phyloP scores from a whole-genome alignment of 2,329 filamentous ascomycete genomes.

The Microcyclospora pomicola region DNA sequence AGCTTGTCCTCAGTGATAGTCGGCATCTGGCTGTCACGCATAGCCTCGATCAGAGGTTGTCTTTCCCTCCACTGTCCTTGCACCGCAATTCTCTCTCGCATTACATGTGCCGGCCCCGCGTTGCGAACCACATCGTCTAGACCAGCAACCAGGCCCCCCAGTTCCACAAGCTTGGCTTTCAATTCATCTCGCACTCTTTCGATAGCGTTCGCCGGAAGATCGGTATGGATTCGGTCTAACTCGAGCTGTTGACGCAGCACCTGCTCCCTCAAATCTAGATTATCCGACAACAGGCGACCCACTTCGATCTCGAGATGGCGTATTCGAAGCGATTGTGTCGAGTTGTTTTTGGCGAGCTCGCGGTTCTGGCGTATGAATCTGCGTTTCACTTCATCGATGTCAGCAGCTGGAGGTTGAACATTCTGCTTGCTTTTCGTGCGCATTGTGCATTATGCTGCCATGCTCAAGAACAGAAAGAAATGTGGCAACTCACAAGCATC shows the following conservation, averaged over 20 bases:
- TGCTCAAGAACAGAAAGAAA: slow-evolving; percentile 1
- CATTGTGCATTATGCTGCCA: slow-evolving; percentile 9
- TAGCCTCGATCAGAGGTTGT: slow-evolving; percentile 18
- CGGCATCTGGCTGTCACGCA: slow-evolving; percentile 35
- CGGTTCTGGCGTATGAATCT: slow-evolving; percentile 72
- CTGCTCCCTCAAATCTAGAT: slow-evolving; percentile 57
- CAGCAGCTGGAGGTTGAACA: slow-evolving; percentile 12
- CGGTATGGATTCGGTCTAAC: slow-evolving; percentile 43
- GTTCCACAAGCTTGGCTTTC: slow-evolving; percentile 58
- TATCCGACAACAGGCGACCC: slow-evolving; percentile 62
- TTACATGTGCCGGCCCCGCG: slow-evolving; percentile 2
- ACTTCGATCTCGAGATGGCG: slow-evolving; percentile 63
- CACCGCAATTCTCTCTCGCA: slow-evolving; percentile 10
- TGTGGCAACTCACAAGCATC: slow-evolving; percentile 49
- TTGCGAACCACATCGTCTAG: slow-evolving; percentile 35
- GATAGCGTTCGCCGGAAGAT: slow-evolving; percentile 49
- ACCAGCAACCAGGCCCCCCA: slow-evolving; percentile 45
- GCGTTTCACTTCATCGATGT: slow-evolving; percentile 49
- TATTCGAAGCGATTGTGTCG: slow-evolving; percentile 62
- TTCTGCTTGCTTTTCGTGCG: slow-evolving; percentile 19
- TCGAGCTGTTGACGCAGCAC: slow-evolving; percentile 57
- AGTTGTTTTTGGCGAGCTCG: slow-evolving; percentile 66
- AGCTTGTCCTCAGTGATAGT: slow-evolving; percentile 57
- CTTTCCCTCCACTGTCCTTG: slow-evolving; percentile 18
- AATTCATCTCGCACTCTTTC: slow-evolving; percentile 56